Base-by-base conservation (phyloP, 257 asterid species). In the Galeopsis tetrahit region DNA sequence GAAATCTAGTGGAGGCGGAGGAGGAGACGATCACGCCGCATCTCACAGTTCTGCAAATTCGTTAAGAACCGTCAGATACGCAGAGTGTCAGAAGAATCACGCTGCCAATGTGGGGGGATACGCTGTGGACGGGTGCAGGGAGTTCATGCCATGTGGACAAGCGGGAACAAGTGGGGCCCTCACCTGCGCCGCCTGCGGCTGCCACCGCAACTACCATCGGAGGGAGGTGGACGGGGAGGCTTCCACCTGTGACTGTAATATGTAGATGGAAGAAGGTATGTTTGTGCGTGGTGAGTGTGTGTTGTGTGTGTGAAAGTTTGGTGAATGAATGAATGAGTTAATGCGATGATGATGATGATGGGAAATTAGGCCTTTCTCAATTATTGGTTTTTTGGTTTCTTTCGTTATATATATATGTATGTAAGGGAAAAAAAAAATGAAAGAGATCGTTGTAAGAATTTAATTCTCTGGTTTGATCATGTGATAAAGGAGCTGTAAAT, bases 91-190 rank as follows among this genome's bases (percentile, higher is more conserved):
- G 66, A 93, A 80, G 85, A 93, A 93, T n/a, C 95, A 90, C 75
- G 98, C 98, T 0, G 96, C 98, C 0, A 73, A 79, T 5, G 87
- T 89, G 0, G 98, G 98, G 4, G 96, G 98, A 9, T 83, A 87
- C 72, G 97, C 95, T 6, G 96, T 93, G 39, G 98, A 93, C 57
- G 97, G 98, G 5, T 93, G 98, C 93, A 68, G 94, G 83, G 98
- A 93, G 35, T 93, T 89, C 85, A 85, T 89, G 92, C 91, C 98
- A 0, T 34, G 80, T 11, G 91, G 88, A 6, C 85, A 78, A 38
- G 91, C 84, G 2, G 90, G 82, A 0, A 77, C 82, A 0, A 36
- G 17, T 21, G 88, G 70, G 17, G 91, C 90, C n/a, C 85, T 92
- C 46, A 78, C 83, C 4, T 92, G 98, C 76, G 98, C 98, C 13